Percentiles rank a stretch among this genome's conserved stretches.
These are phyloP conservation scores for Terana coerulea DNA, from an alignment of 768 basidiomycete genomes.

Conservation along the genomic window DNA sequence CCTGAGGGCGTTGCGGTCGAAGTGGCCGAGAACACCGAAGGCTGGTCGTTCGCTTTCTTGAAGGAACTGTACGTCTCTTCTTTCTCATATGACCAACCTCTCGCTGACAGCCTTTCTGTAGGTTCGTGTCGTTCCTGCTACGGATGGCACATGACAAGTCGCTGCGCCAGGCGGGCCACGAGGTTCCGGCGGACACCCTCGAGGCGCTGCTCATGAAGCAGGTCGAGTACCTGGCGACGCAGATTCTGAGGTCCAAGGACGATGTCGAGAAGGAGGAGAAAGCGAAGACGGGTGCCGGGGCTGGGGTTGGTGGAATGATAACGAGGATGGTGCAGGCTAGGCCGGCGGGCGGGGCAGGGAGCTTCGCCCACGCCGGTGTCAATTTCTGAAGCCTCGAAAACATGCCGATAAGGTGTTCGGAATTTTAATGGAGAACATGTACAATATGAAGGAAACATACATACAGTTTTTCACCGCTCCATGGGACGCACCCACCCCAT, in stretches of 20 bases:
- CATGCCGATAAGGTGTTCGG: no score
- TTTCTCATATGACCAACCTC: conserved; percentile 24
- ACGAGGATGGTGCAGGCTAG: no score
- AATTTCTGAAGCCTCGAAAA: no score
- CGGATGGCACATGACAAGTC: conserved; percentile 28
- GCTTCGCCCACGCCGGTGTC: no score
- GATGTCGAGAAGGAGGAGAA: background rate
- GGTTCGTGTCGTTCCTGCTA: conserved; percentile 31
- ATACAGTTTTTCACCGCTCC: no score
- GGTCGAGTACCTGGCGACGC: conserved; percentile 13
- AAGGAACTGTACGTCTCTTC: conserved; percentile 32
- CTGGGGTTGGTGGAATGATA: no score
- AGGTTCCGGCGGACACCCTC: background rate
- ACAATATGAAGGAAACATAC: no score
- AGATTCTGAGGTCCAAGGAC: conserved; percentile 13
- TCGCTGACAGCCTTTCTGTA: conserved; percentile 37
- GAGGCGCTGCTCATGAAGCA: conserved; percentile 13
- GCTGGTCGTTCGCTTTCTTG: conserved; percentile 42
- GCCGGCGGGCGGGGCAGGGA: no score
- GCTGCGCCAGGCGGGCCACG: conserved; percentile 3
- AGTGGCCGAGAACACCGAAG: conserved; percentile 33
- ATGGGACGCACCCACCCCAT: no score
- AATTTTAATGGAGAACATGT: no score
- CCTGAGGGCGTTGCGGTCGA: conserved; percentile 22
- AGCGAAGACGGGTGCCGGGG: background rate